These are phyloP conservation scores for Fusarium pseudograminearum DNA, from an alignment of 2,329 filamentous ascomycete species.

Conservation along the genomic window DNA sequence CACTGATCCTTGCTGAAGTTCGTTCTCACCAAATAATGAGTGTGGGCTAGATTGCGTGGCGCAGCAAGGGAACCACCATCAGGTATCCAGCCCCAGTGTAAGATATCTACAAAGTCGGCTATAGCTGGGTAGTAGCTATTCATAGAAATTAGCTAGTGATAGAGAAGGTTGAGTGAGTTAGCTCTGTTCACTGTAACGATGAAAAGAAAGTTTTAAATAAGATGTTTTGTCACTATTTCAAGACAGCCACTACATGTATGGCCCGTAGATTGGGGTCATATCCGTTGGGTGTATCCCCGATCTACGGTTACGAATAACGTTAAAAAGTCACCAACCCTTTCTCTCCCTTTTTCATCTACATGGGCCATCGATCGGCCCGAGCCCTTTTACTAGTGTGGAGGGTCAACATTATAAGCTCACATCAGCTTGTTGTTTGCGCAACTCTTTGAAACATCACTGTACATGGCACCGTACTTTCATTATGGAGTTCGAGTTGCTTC, in stretches of 20 bases:
- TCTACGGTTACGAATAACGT: neutral
- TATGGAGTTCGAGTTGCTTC: neutral
- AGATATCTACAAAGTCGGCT: neutral
- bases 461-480: neutral
- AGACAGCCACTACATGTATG: neutral
- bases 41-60: conserved; percentile 20
- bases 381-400: neutral
- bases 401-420: neutral
- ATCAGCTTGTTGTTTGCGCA: neutral
- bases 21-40: conserved; percentile 34
- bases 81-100: neutral
- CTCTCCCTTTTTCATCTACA: neutral
- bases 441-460: neutral
- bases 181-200: neutral
- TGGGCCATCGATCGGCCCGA: neutral
- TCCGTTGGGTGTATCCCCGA: neutral
- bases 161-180: neutral
- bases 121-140: neutral
- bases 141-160: neutral
- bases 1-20: conserved; percentile 37
- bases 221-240: neutral
- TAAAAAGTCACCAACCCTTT: neutral
- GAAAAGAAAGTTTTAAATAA: neutral
- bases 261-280: neutral
- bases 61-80: conserved; percentile 9